Conservation (phyloP, 352 stramenopile species). For the Phytopythium oedochilum region DNA sequence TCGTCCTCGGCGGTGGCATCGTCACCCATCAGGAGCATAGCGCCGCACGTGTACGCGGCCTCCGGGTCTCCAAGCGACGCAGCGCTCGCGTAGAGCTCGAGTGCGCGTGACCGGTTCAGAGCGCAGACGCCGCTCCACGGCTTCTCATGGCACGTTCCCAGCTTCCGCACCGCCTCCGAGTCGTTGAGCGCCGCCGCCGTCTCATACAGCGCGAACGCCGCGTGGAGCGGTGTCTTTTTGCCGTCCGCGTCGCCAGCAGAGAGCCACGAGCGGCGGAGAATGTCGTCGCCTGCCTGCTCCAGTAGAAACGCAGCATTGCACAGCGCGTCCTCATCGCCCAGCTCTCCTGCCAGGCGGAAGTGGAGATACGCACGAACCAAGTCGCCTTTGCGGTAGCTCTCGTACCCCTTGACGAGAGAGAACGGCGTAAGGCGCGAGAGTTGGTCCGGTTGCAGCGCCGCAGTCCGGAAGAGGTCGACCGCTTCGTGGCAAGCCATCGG, state of each 20-base stretch:
- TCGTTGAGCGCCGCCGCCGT: constrained; percentile 56
- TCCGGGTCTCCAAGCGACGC: constrained; percentile 52
- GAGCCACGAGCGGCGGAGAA: constrained; percentile 17
- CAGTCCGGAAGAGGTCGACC: constrained; percentile 52
- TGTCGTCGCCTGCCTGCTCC: constrained; percentile 44
- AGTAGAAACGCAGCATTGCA: constrained; percentile 72
- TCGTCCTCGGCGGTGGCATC: constrained; percentile 9
- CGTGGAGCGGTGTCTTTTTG: constrained; percentile 12
- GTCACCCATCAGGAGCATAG: constrained; percentile 50
- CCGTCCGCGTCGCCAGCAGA: constrained; percentile 7
- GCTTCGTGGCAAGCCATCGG: constrained; percentile 36
- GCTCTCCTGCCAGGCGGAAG: constrained; percentile 53
- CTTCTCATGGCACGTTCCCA: constrained; percentile 54
- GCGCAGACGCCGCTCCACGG: constrained; percentile 52
- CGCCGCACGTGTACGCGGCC: constrained; percentile 54
- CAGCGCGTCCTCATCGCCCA: constrained; percentile 61
- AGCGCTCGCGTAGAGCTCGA: constrained; percentile 50
- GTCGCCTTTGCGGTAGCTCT: constrained; percentile 59
- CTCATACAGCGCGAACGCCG: constrained; percentile 53
- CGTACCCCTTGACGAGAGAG: constrained; percentile 60
- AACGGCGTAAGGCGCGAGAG: constrained; percentile 45
- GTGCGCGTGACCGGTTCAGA: constrained; percentile 40
- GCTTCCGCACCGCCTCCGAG: constrained; percentile 69
- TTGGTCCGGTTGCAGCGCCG: constrained; percentile 48
- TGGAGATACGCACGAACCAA: constrained; percentile 64